phyloP scores from a whole-genome alignment of 163 green algal species.

The Coccomyxa subellipsoidea region DNA sequence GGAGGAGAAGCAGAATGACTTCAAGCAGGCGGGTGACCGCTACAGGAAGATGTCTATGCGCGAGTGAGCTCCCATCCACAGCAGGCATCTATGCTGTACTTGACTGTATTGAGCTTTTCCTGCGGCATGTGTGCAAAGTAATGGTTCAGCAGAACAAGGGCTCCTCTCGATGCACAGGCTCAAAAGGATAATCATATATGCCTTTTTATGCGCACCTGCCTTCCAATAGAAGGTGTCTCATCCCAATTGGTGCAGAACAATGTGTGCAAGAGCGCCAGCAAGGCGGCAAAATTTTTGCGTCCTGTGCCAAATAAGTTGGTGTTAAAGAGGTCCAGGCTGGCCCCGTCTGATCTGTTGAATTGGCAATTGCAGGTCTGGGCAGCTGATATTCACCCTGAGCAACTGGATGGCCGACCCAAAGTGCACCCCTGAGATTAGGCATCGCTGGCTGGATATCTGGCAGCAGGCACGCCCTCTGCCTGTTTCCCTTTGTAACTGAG shows the following conservation, averaged over 20 bases:
- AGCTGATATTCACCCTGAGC: constrained; percentile 17
- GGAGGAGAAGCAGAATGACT: constrained; percentile 27
- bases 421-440: constrained; percentile 17
- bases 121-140: too few species aligned
- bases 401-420: constrained; percentile 29
- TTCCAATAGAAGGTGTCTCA: too few species aligned
- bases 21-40: constrained; percentile 76
- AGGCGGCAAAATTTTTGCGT: too few species aligned
- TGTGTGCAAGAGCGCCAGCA: too few species aligned
- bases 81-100: neutral
- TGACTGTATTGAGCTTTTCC: too few species aligned
- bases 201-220: too few species aligned
- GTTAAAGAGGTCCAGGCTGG: neutral
- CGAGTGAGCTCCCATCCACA: neutral
- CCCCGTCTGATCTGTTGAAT: neutral
- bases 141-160: too few species aligned
- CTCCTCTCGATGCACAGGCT: too few species aligned
- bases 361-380: constrained; percentile 4
- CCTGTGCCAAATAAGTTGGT: neutral
- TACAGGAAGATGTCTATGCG: constrained; percentile 46
- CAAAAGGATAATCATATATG: too few species aligned
- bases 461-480: neutral
- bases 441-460: constrained; percentile 19
- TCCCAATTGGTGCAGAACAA: too few species aligned
- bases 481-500: too few species aligned